phyloP scores from a whole-genome alignment of 371 early-diverging fungal species.

The Mucor racemosus region DNA sequence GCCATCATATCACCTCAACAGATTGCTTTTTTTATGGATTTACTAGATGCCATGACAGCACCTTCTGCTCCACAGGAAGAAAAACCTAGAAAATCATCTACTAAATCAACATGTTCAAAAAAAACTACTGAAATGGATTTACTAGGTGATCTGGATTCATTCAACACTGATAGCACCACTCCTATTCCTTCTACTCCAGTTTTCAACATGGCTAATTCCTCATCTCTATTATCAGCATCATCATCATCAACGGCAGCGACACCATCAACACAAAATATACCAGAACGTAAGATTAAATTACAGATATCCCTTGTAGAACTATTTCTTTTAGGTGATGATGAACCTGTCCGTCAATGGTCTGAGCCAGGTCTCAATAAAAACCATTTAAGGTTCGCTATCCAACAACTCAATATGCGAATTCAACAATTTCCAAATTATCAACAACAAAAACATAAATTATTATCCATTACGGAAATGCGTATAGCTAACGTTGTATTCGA shows the following conservation, averaged over 20 bases:
- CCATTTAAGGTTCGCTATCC: conserved; percentile 54
- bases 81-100: not conserved
- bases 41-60: conserved; percentile 27
- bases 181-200: not conserved
- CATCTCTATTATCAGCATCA: not conserved
- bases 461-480: conserved; percentile 34
- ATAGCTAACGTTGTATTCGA: conserved; percentile 29
- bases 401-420: conserved; percentile 41
- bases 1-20: conserved; percentile 39
- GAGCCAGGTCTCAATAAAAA: conserved; percentile 30
- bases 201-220: not conserved
- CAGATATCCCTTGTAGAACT: conserved; percentile 46
- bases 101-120: not conserved
- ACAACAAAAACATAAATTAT: conserved; percentile 28
- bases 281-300: conserved; percentile 49
- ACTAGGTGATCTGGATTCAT: conserved; percentile 23
- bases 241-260: not conserved
- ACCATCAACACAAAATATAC: not conserved
- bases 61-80: not conserved
- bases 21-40: conserved; percentile 38
- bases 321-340: conserved; percentile 51
- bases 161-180: not conserved
- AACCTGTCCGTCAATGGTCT: conserved; percentile 5
- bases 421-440: conserved; percentile 30
- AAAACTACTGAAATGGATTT: conserved; percentile 3